phyloP scores from a whole-genome alignment of 805 yeast genomes.

The Cyberlindnera misumaiensis region DNA sequence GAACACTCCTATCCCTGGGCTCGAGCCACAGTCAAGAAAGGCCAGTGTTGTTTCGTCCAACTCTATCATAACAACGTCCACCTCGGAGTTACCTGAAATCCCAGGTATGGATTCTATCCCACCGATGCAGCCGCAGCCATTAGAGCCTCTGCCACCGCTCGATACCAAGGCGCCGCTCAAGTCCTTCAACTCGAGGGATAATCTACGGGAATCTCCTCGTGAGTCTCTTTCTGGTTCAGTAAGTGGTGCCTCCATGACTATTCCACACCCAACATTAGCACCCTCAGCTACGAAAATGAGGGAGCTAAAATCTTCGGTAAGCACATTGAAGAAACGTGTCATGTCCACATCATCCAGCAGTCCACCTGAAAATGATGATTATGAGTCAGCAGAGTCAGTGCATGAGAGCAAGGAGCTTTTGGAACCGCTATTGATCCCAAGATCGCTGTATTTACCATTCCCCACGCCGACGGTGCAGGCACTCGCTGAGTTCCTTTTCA shows the following conservation, averaged over 20 bases:
- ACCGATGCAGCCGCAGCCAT: conserved; percentile 50
- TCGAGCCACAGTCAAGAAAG: conserved; percentile 27
- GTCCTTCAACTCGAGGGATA: conserved; percentile 12
- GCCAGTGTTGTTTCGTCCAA: conserved; percentile 31
- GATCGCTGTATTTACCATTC: conserved; percentile 65
- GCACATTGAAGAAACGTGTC: conserved; percentile 13
- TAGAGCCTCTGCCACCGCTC: conserved; percentile 37
- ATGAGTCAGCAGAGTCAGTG: conserved; percentile 14
- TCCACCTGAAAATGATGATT: conserved; percentile 9
- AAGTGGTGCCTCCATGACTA: neutral
- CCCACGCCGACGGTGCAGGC: conserved; percentile 55
- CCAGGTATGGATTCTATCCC: conserved; percentile 36
- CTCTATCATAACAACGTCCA: conserved; percentile 22
- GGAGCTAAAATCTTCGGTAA: conserved; percentile 15
- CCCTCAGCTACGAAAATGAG: conserved; percentile 13
- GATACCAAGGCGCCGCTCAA: conserved; percentile 9
- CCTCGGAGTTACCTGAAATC: conserved; percentile 23
- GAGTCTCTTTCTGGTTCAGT: conserved; percentile 35
- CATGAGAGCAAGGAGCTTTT: conserved; percentile 24
- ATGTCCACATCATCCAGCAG: conserved; percentile 16
- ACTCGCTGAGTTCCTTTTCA: conserved; percentile 64
- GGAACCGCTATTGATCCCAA: conserved; percentile 61
- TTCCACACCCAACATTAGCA: neutral
- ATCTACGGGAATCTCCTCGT: conserved; percentile 35
- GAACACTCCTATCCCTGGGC: conserved; percentile 2